Percentiles rank a stretch among this genome's conserved stretches.
Evolutionary conservation across 2,329 filamentous ascomycete species (phyloP).

Genomic region (Lachnellula occidentalis): DNA sequence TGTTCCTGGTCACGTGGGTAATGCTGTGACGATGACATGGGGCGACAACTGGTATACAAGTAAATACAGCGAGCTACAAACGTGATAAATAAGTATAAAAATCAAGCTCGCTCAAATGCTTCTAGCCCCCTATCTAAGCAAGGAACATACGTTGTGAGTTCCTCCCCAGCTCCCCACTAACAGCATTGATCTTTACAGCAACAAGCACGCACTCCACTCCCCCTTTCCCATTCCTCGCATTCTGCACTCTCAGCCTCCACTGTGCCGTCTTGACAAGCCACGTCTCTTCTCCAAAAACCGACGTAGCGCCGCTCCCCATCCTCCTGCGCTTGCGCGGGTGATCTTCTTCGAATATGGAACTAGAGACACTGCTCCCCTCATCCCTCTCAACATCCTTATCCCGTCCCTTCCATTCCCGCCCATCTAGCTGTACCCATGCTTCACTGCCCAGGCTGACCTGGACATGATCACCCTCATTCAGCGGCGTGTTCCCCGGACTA

Average conservation of each 20-base stretch:
- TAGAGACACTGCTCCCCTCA: slow-evolving; percentile 8
- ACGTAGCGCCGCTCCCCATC: background rate
- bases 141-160: slow-evolving; percentile 65
- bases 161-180: slow-evolving; percentile 58
- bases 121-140: slow-evolving; percentile 4
- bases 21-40: background rate
- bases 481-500: slow-evolving; percentile 62
- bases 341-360: slow-evolving; percentile 8
- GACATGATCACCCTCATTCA: slow-evolving; percentile 62
- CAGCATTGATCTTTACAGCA: slow-evolving; percentile 71
- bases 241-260: slow-evolving; percentile 65
- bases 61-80: background rate
- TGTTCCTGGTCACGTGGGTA: background rate
- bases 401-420: slow-evolving; percentile 30
- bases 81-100: background rate
- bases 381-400: background rate
- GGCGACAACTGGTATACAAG: background rate
- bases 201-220: slow-evolving; percentile 66
- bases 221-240: slow-evolving; percentile 40
- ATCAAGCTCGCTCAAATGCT: background rate
- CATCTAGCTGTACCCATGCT: slow-evolving; percentile 54
- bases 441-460: slow-evolving; percentile 57
- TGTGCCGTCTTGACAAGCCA: slow-evolving; percentile 66
- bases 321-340: slow-evolving; percentile 10
- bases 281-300: slow-evolving; percentile 15